Percentiles rank a stretch among this genome's conserved stretches.
Evolutionary conservation across 1,139 yeast genomes (phyloP).

Genomic region (Candida gigantensis): DNA sequence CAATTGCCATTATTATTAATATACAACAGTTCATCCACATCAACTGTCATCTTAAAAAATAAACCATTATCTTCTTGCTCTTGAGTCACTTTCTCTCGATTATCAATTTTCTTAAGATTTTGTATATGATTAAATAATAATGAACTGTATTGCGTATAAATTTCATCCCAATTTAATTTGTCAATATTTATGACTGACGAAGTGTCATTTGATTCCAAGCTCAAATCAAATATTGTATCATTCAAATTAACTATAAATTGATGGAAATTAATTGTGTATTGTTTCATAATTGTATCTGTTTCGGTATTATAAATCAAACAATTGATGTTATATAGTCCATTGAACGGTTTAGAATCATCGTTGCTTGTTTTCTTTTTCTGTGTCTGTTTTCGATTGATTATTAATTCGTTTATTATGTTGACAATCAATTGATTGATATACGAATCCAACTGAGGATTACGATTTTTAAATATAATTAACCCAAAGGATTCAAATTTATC

Average conservation of each 20-base stretch:
- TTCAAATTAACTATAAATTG: slow-evolving; percentile 19
- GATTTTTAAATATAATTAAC: slow-evolving; percentile 35
- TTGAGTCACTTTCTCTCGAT: neutral
- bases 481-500: slow-evolving; percentile 40
- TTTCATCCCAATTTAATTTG: slow-evolving; percentile 33
- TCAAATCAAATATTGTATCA: slow-evolving; percentile 12
- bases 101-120: slow-evolving; percentile 20
- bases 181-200: slow-evolving; percentile 23
- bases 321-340: slow-evolving; percentile 12
- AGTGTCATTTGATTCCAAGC: slow-evolving; percentile 6
- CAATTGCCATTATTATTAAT: slow-evolving; percentile 20
- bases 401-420: slow-evolving; percentile 14
- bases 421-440: slow-evolving; percentile 34
- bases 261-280: slow-evolving; percentile 33
- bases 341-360: slow-evolving; percentile 2
- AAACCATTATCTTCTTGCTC: slow-evolving; percentile 14
- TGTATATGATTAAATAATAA: slow-evolving; percentile 33
- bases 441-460: slow-evolving; percentile 45
- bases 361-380: neutral
- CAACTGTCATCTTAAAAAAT: slow-evolving; percentile 34
- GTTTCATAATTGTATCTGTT: slow-evolving; percentile 19
- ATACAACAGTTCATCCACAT: slow-evolving; percentile 27
- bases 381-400: slow-evolving; percentile 11
- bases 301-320: slow-evolving; percentile 25
- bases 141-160: slow-evolving; percentile 34